phyloP scores from a whole-genome alignment of 768 basidiomycete species.

The Hericium alpestre region DNA sequence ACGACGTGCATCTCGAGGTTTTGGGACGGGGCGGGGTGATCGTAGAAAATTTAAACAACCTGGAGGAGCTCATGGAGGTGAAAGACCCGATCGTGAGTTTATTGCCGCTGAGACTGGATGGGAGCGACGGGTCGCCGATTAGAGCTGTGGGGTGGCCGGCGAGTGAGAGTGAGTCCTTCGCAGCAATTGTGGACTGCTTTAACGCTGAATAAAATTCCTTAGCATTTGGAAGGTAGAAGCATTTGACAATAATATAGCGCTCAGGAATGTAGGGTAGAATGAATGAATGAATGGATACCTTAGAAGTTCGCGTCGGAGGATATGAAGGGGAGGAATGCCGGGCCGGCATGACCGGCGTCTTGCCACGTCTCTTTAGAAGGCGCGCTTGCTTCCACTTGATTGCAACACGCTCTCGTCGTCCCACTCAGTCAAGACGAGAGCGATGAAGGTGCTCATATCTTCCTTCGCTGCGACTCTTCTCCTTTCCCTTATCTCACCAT shows the following conservation, averaged over 20 bases:
- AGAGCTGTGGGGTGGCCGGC: slow-evolving; percentile 50
- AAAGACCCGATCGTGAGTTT: slow-evolving; percentile 38
- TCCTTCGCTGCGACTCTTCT: slow-evolving; percentile 17
- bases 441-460: slow-evolving; percentile 10
- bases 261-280: neutral
- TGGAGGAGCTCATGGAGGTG: slow-evolving; percentile 30
- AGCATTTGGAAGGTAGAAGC: neutral
- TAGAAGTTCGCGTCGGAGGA: neutral
- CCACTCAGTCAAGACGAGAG: neutral
- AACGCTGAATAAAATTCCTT: neutral
- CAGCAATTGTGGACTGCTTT: neutral
- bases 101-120: slow-evolving; percentile 46
- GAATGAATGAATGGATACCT: neutral
- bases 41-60: slow-evolving; percentile 57
- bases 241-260: neutral
- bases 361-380: neutral
- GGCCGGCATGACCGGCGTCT: neutral
- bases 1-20: slow-evolving; percentile 43
- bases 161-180: neutral
- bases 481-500: slow-evolving; percentile 21
- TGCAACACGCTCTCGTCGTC: neutral
- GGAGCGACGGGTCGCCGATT: slow-evolving; percentile 60
- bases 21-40: slow-evolving; percentile 56
- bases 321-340: neutral
- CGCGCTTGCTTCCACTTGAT: no score